Base-by-base conservation (phyloP, 495 filamentous ascomycete species). In the Penicillium subrubescens region DNA sequence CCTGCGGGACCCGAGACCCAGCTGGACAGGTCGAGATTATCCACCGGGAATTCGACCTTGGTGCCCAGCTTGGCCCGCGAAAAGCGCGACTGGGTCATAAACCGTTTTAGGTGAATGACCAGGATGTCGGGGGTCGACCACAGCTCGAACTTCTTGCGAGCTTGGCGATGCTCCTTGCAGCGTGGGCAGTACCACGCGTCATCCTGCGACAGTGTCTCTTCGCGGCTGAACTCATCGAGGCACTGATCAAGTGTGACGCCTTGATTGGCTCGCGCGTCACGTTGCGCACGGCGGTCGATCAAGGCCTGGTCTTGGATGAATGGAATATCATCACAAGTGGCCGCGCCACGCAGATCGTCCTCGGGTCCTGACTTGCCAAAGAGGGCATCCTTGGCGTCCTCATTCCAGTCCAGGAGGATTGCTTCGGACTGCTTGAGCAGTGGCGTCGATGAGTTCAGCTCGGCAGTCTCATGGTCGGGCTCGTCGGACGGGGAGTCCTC, bases 61-160 rank as follows among this genome's bases (percentile, higher is more conserved):
- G 92, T 87, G 71, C 97, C 92, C 37, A 99, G 83, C 83, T 99
- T 99, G 70, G 96, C 91, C 23, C 93, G 83, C 57, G 90, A 86
- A 55, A 82, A 86, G 33, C 81, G 81, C 65, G 86, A 88, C 48
- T 65, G 61, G 23, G 89, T 94, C n/a, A 27, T 52, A 71, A 99
- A 99, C 19, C 95, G 86, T 83, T 99, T 99, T 6, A 99, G 84
- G 71, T 99, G 95, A 60, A 98, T 87, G 57, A 98, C 89, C 15
- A 99, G 83, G 58, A 98, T 94, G 74, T 99, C 95, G 10, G 95
- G 95, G 3, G 89, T 88, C 73, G 92, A 97, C 95, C 95, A 99
- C 4, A 99, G 83, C 72, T 98, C 92, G 34, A 99, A 93, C 69
- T 94, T 96, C 84, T 98, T 99, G 79, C 86, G 93, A 21, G 96